These are phyloP conservation scores for Fistulina hepatica DNA, from an alignment of 1,284 basidiomycete genomes.

Conservation along the genomic window DNA sequence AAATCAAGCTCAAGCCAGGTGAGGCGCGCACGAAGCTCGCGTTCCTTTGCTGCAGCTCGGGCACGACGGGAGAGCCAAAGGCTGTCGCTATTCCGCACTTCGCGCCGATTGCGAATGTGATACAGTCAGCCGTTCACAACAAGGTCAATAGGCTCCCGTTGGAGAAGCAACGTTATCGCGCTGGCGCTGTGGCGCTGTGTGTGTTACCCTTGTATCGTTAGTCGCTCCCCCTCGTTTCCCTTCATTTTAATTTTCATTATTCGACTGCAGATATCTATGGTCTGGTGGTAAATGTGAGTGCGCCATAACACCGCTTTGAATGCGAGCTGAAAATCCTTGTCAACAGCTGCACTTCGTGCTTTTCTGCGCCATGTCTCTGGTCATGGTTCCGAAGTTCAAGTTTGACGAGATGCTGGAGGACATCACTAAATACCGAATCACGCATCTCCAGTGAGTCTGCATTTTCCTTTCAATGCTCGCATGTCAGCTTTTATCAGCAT, in stretches of 20 bases:
- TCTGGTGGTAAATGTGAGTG: constrained; percentile 42
- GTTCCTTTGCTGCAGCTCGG: constrained; percentile 63
- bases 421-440: constrained; percentile 56
- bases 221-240: constrained; percentile 4
- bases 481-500: constrained; percentile 6
- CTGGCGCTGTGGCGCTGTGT: constrained; percentile 23
- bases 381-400: constrained; percentile 65
- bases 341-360: constrained; percentile 41
- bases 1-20: constrained; percentile 27
- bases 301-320: not conserved
- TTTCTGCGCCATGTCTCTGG: constrained; percentile 51
- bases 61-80: constrained; percentile 38
- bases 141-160: constrained; percentile 27
- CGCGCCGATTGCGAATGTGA: constrained; percentile 45
- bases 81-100: constrained; percentile 58
- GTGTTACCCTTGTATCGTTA: constrained; percentile 38
- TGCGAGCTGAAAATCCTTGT: not conserved
- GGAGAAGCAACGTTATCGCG: constrained; percentile 13
- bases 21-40: constrained; percentile 39
- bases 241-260: not conserved
- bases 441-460: constrained; percentile 45
- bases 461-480: not conserved
- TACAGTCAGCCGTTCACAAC: constrained; percentile 43
- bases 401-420: constrained; percentile 57
- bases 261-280: constrained; percentile 55